Base-by-base conservation (phyloP, 495 filamentous ascomycete genomes). In the Aspergillus mulundensis region DNA sequence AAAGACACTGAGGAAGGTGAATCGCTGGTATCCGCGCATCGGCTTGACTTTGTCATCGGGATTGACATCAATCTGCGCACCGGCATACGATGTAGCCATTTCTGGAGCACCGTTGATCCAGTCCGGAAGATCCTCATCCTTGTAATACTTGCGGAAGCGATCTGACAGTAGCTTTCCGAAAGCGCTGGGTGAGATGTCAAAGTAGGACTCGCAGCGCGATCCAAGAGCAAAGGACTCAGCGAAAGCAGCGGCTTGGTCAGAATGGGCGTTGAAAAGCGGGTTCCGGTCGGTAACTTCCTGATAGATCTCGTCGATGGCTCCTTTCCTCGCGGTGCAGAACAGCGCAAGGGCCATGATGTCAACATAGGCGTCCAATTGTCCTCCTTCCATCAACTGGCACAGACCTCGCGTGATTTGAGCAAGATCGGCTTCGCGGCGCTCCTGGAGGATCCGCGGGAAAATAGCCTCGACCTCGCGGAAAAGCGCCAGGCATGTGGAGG, bases 1-100 rank as follows among this genome's bases (percentile, higher is more conserved):
- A 60, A 84, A 85, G 15, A 84, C 78, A 64, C 80, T 78, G 30
- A 85, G 65, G 54, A 84, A 84, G 0, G 79, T 82, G 50, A 84
- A 77, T 23, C 74, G 66, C 48, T 81, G 73, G 50, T 80, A 81
- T 8, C 69, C 66, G 24, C 73, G 76, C 69, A 80, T 72, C 14
- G 66, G 58, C 36, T 74, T 73, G 16, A 64, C 55, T 44, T 72
- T 73, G 20, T 75, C 68, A 24, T 79, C 67, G 0, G 78, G 81
- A 42, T 84, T 74, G 36, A 79, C 73, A 63, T 84, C 82, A 7
- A 78, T 80, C 56, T 83, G 77, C 11, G 77, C 78, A 21, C 80
- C 78, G 28, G 82, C 79, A 57, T 76, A 76, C 15, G 77, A 68
- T 5, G 78, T 79, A 24, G 80, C 78, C 45, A 83, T 66, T 19